These are phyloP conservation scores for Sanghuangporus baumii DNA, from an alignment of 1,284 basidiomycete genomes.

Conservation along the genomic window DNA sequence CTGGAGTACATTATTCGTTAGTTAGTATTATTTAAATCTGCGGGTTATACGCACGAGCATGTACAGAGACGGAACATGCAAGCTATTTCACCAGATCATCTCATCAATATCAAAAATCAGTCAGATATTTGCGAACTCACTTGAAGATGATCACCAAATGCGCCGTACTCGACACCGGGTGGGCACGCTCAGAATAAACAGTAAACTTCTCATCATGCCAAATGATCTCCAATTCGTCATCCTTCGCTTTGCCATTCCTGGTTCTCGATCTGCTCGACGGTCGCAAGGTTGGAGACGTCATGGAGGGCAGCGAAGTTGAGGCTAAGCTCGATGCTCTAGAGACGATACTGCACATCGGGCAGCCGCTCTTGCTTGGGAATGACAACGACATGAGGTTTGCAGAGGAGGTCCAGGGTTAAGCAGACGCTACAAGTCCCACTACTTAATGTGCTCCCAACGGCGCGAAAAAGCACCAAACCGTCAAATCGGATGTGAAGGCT, in stretches of 20 bases:
- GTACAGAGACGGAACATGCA: slow-evolving; percentile 73
- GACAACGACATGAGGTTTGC: slow-evolving; percentile 30
- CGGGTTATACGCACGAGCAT: slow-evolving; percentile 44
- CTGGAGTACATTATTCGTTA: slow-evolving; percentile 29
- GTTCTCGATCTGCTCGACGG: background rate
- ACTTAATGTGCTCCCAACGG: too few species aligned
- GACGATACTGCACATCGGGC: slow-evolving; percentile 71
- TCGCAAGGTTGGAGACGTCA: slow-evolving; percentile 25
- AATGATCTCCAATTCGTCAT: slow-evolving; percentile 51
- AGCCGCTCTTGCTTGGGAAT: slow-evolving; percentile 59
- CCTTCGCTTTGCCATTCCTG: background rate
- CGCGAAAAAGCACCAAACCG: too few species aligned
- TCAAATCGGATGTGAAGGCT: too few species aligned
- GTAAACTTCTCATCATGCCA: slow-evolving; percentile 75
- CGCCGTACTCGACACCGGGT: slow-evolving; percentile 63
- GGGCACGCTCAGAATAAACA: slow-evolving; percentile 57
- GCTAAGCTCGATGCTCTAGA: slow-evolving; percentile 34
- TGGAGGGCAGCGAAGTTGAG: slow-evolving; percentile 25
- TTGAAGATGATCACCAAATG: slow-evolving; percentile 72
- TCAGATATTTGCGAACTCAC: slow-evolving; percentile 35
- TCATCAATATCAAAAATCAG: background rate
- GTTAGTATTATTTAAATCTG: background rate
- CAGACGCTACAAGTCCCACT: too few species aligned
- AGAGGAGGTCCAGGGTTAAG: background rate
- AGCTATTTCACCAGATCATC: slow-evolving; percentile 31